Percentiles rank a stretch among this genome's conserved stretches.
These are phyloP conservation scores for Cercospora sp. DNA, from an alignment of 2,329 filamentous ascomycete species.

Conservation along the genomic window DNA sequence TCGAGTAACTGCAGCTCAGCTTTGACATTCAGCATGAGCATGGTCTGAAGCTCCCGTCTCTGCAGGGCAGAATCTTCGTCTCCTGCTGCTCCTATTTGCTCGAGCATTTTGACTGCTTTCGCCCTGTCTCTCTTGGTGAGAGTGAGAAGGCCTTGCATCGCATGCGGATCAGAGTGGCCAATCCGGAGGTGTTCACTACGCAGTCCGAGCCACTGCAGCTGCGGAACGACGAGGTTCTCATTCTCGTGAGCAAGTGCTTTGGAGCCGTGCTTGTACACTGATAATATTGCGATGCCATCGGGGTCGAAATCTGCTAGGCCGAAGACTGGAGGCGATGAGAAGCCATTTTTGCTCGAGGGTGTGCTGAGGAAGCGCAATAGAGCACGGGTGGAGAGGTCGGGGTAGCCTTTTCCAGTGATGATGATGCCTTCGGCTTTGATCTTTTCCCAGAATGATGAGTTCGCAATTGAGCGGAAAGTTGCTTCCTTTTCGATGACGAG, in stretches of 20 bases:
- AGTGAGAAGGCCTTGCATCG: constrained; percentile 47
- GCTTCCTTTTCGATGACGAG: constrained; percentile 81
- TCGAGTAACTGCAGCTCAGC: constrained; percentile 67
- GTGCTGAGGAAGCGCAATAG: constrained; percentile 60
- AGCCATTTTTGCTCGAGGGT: constrained; percentile 48
- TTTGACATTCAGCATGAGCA: constrained; percentile 73
- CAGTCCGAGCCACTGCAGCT: constrained; percentile 67
- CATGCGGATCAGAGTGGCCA: constrained; percentile 30
- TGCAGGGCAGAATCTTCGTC: constrained; percentile 9
- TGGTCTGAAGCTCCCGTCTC: constrained; percentile 63
- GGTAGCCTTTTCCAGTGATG: constrained; percentile 78
- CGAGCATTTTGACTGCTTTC: constrained; percentile 57
- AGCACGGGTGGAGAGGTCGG: constrained; percentile 68
- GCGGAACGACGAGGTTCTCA: constrained; percentile 49
- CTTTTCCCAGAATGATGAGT: constrained; percentile 56
- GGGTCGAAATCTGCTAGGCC: constrained; percentile 74
- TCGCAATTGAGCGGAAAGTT: constrained; percentile 68
- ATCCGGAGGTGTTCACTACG: constrained; percentile 38
- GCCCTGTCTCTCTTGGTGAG: constrained; percentile 60
- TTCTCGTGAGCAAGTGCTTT: constrained; percentile 61
- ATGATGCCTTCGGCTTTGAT: constrained; percentile 60
- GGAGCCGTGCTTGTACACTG: constrained; percentile 73
- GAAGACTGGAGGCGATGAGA: constrained; percentile 53
- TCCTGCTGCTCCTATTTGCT: neutral
- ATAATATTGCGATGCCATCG: constrained; percentile 71